Evolutionary conservation across 208 protist genomes (phyloP), one percentile per base, ranked within the genome.

Genomic region (Lotmaria passim): DNA sequence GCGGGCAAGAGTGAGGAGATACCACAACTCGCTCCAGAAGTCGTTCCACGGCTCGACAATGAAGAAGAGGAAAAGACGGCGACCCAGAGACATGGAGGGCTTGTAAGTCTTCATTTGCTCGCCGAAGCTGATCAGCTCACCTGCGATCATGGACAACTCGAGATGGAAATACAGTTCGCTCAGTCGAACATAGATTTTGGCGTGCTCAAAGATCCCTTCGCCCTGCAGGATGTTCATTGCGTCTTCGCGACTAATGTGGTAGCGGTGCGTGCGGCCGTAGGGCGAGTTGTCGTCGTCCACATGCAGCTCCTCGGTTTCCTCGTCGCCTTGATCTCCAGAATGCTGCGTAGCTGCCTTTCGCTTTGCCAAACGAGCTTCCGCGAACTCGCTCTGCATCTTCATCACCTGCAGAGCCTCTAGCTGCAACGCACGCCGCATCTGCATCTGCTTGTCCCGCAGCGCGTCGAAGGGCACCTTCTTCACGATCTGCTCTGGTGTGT

Each of bases 1-100:
- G 7, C 68, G 70, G 21, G 72, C 75, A 6, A 90, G 60, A 11
- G 78, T 83, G 17, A 90, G 24, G 41, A 67, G 75, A 43, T 63
- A 74, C 52, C 72, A 81, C 51, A 85, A 41, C 63, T 85, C 78
- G 11, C 50, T 33, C 69, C 78, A 86, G 53, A 90, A 85, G 56
- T 65, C 65, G 33, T 77, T 44, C 75, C 77, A 85, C 41, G 73
- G 58, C 46, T 90, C 81, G 24, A 81, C 39, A 33, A 90, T 73
- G 46, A 83, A 79, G 44, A 75, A 73, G 10, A 78, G 55, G 17
- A 69, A 58, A 19, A 79, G 24, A 19, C 71, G 73, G 0, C 61
- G 50, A 5, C 39, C 46, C 14, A 78, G 34, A 2, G 75, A 78
- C 50, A 77, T 73, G 39, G 56, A 21, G 5, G 72, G 72, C 61